phyloP scores from a whole-genome alignment of 1,284 basidiomycete genomes.

The Schizophyllum amplum region DNA sequence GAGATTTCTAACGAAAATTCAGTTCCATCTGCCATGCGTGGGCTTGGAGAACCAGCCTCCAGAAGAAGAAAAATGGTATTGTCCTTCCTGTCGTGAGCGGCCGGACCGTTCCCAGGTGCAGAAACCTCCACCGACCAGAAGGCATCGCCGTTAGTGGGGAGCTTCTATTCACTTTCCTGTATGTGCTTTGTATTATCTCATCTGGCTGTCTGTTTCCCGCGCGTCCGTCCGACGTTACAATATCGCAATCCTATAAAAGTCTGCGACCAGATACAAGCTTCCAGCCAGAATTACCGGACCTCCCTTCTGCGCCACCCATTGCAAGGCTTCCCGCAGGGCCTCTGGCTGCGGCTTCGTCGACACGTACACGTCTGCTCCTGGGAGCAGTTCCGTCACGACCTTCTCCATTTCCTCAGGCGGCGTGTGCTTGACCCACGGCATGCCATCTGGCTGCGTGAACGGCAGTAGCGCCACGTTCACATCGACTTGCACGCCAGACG shows the following conservation, averaged over 20 bases:
- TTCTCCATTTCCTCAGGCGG: constrained; percentile 38
- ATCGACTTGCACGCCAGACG: constrained; percentile 11
- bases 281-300: constrained; percentile 69
- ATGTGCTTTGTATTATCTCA: no score
- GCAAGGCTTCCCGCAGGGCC: constrained; percentile 29
- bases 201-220: no score
- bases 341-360: constrained; percentile 18
- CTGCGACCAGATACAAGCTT: constrained; percentile 86
- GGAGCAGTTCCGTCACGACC: constrained; percentile 32
- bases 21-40: background rate
- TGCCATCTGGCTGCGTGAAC: constrained; percentile 72
- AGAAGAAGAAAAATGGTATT: background rate
- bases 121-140: no score
- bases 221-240: no score
- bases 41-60: background rate
- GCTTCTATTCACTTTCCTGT: no score
- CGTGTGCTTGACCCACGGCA: constrained; percentile 84
- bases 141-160: no score
- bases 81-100: background rate
- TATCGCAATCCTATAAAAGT: constrained; percentile 69
- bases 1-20: background rate
- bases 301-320: constrained; percentile 31
- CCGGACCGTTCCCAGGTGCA: no score
- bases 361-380: constrained; percentile 38
- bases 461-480: constrained; percentile 46